Evolutionary conservation across 495 filamentous ascomycete genomes (phyloP), one percentile per base, ranked within the genome.

Genomic region (Aspergillus asperescens): DNA sequence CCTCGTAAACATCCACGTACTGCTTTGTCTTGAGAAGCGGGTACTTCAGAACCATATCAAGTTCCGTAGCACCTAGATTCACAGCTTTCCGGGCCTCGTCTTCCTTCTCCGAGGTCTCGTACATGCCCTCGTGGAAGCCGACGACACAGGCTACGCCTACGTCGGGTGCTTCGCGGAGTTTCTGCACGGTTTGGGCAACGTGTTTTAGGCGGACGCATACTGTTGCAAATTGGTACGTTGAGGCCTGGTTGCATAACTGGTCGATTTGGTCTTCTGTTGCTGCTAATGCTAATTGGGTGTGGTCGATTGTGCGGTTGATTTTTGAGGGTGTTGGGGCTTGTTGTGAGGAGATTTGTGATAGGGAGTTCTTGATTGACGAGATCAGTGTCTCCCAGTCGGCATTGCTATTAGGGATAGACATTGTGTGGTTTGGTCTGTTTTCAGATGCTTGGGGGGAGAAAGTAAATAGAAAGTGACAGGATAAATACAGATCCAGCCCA

Each of bases 21-120:
- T 67, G 54, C 10, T 70, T 65, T 1, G 65, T 45, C 52, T 80
- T 79, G 18, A 87, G 66, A 7, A 76, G 66, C 4, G 67, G 65
- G 55, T 81, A 77, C 43, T 85, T 82, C 46, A 87, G 72, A 10
- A 88, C 85, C 74, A 86, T 81, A 58, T 88, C 85, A 13, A 87
- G 70, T 58, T 88, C 85, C 0, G 57, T 64, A 4, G 85, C 84
- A 9, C 85, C 85, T 7, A 73, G 67, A 18, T 55, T 58, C 41
- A 86, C 64, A 5, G 84, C 84, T n/a, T 71, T 64, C 29, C 64
- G 63, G 1, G 83, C 77, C 61, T 86, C 82, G 40, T 64, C 68
- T 31, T 62, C 65, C 50, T 87, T 87, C 24, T 74, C 66, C 1
- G 63, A 50, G 12, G 80, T 75, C 23, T 74, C 69, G 52, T 77